These are phyloP conservation scores for Neurospora sp. DNA, from an alignment of 2,329 filamentous ascomycete genomes.

Conservation along the genomic window DNA sequence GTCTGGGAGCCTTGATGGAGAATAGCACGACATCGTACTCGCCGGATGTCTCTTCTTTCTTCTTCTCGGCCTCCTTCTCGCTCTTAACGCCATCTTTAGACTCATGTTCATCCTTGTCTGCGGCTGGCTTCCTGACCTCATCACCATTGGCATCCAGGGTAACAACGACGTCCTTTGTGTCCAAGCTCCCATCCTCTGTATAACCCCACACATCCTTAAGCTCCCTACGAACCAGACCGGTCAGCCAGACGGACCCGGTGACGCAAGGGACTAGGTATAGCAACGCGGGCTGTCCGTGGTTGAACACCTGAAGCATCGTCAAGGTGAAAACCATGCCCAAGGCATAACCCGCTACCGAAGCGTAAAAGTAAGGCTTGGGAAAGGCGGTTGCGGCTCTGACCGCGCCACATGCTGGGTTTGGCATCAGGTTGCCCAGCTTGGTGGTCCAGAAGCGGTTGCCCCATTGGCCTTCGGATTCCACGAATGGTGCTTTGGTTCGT, in stretches of 20 bases:
- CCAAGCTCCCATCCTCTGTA: constrained; percentile 59
- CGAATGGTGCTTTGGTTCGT: constrained; percentile 41
- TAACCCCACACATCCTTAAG: constrained; percentile 69
- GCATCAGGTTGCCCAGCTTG: constrained; percentile 18
- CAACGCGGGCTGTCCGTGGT: constrained; percentile 80
- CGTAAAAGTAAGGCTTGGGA: constrained; percentile 76
- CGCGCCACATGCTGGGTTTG: constrained; percentile 22
- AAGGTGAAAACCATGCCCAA: constrained; percentile 70
- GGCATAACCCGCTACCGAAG: constrained; percentile 66
- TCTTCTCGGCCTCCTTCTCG: constrained; percentile 17
- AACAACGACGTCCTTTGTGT: constrained; percentile 44
- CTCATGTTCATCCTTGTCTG: constrained; percentile 24
- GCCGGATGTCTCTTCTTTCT: not conserved
- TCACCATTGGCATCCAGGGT: constrained; percentile 41
- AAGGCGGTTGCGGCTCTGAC: constrained; percentile 45
- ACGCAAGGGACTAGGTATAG: constrained; percentile 89
- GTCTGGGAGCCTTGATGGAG: constrained; percentile 17
- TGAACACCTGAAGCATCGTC: constrained; percentile 64
- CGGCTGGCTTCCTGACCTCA: constrained; percentile 29
- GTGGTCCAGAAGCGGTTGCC: constrained; percentile 74
- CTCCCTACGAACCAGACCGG: constrained; percentile 62
- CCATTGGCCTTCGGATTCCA: constrained; percentile 63
- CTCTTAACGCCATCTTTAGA: constrained; percentile 16
- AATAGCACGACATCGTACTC: constrained; percentile 20
- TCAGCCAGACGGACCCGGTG: constrained; percentile 63